phyloP scores from a whole-genome alignment of 1,139 yeast species.

The Suhomyces bribrorum region DNA sequence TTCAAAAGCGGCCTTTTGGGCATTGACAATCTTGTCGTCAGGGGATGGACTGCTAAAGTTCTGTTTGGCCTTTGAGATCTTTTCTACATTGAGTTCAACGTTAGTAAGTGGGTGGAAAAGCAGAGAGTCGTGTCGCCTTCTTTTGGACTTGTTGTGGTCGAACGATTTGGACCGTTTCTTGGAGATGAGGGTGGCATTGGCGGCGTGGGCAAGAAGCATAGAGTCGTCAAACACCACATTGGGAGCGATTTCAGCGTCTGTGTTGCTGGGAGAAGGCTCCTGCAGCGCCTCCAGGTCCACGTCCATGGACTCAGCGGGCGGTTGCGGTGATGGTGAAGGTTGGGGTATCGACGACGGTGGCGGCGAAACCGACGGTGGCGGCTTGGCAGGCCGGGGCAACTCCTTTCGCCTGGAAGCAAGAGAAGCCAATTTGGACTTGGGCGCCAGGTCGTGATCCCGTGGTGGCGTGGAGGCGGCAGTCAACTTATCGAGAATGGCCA shows the following conservation, averaged over 20 bases:
- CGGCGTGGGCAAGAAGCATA: constrained; percentile 16
- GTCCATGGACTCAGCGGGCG: neutral
- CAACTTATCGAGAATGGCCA: constrained; percentile 14
- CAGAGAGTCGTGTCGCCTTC: constrained; percentile 23
- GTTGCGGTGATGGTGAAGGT: neutral
- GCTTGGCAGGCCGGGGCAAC: neutral
- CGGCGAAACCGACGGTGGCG: too few species aligned
- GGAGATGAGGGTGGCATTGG: constrained; percentile 1
- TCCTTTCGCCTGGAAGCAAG: neutral
- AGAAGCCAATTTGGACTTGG: constrained; percentile 4
- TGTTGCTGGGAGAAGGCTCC: too few species aligned
- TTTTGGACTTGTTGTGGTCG: constrained; percentile 22
- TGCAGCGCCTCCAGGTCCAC: too few species aligned
- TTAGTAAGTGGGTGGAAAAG: constrained; percentile 42
- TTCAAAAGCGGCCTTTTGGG: constrained; percentile 58
- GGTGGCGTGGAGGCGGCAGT: neutral
- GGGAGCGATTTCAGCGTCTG: constrained; percentile 3
- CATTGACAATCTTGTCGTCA: constrained; percentile 68
- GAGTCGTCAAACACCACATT: constrained; percentile 24
- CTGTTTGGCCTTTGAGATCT: constrained; percentile 44
- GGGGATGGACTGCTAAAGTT: constrained; percentile 79
- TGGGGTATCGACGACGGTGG: neutral
- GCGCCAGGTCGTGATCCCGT: neutral
- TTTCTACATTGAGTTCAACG: constrained; percentile 49
- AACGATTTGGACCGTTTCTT: constrained; percentile 11